These are phyloP conservation scores for Xylaria sp. DNA, from an alignment of 2,329 filamentous ascomycete species.

Conservation along the genomic window DNA sequence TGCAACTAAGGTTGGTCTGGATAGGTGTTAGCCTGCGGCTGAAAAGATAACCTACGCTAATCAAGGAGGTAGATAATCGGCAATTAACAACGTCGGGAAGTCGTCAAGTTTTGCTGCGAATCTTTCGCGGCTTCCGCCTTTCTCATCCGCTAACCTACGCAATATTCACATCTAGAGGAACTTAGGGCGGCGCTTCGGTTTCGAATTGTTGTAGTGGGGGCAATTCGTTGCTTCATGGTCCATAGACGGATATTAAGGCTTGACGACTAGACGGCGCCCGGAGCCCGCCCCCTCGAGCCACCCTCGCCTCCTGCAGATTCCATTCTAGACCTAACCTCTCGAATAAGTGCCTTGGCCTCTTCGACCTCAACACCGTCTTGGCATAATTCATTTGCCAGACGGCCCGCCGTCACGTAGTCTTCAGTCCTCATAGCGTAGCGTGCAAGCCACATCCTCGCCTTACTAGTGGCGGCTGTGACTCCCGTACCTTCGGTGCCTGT, in stretches of 20 bases:
- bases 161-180: background rate
- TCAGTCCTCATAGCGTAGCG: constrained; percentile 79
- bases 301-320: constrained; percentile 55
- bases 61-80: constrained; percentile 10
- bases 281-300: constrained; percentile 12
- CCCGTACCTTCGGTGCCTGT: constrained; percentile 69
- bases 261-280: constrained; percentile 6
- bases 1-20: background rate
- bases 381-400: constrained; percentile 88
- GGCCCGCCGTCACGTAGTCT: constrained; percentile 80
- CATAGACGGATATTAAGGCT: background rate
- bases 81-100: background rate
- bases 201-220: background rate
- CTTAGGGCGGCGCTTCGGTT: background rate
- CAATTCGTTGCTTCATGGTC: background rate
- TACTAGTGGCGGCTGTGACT: constrained; percentile 90
- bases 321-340: constrained; percentile 83
- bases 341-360: constrained; percentile 91
- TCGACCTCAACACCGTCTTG: constrained; percentile 97
- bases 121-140: background rate
- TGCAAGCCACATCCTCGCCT: constrained; percentile 93
- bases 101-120: too few relatives aligned
- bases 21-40: constrained; percentile 22
- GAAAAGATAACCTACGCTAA: constrained; percentile 17
- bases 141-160: background rate